Evolutionary conservation across 768 basidiomycete species (phyloP).

Genomic region (Rhodotorula kratochvilovae): DNA sequence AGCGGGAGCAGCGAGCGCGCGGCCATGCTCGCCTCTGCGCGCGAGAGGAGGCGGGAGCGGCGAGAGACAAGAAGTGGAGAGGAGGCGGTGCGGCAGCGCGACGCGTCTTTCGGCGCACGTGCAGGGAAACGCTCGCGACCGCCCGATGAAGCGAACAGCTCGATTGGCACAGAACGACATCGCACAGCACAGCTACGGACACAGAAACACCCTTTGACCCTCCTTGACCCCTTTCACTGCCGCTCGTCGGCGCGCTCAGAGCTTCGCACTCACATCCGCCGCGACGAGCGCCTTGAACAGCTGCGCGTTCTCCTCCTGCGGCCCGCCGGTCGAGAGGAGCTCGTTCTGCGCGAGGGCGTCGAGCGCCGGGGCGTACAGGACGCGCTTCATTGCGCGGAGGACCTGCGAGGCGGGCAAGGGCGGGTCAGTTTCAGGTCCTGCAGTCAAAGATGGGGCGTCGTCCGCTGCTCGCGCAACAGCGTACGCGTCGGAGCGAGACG

Average conservation of each 20-base stretch:
- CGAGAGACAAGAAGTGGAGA: not conserved
- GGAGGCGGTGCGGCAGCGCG: no score
- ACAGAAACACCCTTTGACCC: not conserved
- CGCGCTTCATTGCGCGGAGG: conserved; percentile 24
- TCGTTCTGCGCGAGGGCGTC: conserved; percentile 14
- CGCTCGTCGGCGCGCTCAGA: not conserved
- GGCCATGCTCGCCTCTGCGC: not conserved
- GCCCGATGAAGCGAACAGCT: no score
- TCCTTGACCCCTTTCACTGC: no score
- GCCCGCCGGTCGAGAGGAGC: not conserved
- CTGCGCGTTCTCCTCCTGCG: not conserved
- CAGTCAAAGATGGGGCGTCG: no score
- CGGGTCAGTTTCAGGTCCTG: no score
- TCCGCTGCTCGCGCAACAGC: no score
- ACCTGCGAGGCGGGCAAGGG: conserved; percentile 5
- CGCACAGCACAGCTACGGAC: not conserved
- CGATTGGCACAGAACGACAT: not conserved
- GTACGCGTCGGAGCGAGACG: no score
- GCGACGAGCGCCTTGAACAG: not conserved
- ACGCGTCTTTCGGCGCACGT: no score
- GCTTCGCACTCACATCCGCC: conserved; percentile 4
- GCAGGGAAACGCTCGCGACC: not conserved
- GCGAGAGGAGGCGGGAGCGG: not conserved
- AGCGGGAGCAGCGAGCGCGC: not conserved
- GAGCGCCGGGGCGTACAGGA: conserved; percentile 11